Base-by-base conservation (phyloP, 164 flowering plant genomes). In the Nymphaea thermarum region DNA sequence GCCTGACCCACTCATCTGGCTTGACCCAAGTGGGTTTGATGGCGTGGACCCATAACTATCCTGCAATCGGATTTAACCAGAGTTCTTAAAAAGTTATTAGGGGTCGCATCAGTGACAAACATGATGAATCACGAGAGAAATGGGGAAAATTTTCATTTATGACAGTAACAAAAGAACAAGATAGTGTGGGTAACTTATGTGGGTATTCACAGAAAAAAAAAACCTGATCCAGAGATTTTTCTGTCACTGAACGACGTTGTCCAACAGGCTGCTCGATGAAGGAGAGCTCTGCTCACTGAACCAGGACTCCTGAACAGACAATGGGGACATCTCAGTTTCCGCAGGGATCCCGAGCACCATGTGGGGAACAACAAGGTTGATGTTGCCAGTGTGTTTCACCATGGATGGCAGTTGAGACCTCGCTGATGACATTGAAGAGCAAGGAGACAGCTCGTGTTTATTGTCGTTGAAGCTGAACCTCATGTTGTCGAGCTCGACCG, bases 401-500 rank as follows among this genome's bases (percentile, higher is more conserved):
- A 47, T 12, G 11, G 5, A 12, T 12, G 55, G 55, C 55, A 47
- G 55, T 4, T 47, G 55, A 47, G 55, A 47, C 6, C 55, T 4
- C 4, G 55, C 55, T 47, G 55, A 47, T 6, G 55, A 47, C 55
- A 47, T 47, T 47, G 55, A 47, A 47, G 55, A 47, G 55, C 55
- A 47, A 0, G 55, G 55, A 4, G 55, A 47, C 55, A 47, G 12
- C 55, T 47, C 11, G 12, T 47, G 55, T 7, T 12, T 6, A 12
- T 6, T 47, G 11, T 47, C 55, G 12, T 47, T 12, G 12, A 47
- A 47, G 12, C 55, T 12, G 12, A 47, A 47, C 55, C 12, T 79
- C n/a, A 93, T 84, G 42, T 75, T 78, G 43, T 90, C 98, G 65
- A 93, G 57, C 69, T 90, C 97, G 4, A 72, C 79, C 2, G 88